Base-by-base conservation (phyloP, 1,284 basidiomycete genomes). In the Crucibulum parvulum region DNA sequence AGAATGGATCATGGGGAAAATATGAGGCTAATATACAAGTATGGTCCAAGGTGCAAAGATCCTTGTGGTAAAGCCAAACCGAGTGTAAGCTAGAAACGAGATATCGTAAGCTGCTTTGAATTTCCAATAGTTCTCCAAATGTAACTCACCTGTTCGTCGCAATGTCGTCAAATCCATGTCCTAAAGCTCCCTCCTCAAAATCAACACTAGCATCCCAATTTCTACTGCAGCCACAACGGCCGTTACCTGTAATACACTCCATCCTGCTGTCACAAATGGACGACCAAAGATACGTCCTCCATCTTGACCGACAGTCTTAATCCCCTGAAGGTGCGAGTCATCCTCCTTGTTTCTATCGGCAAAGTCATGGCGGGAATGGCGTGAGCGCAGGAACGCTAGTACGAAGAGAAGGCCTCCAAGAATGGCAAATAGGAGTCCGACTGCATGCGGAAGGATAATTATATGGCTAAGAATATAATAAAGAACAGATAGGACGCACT, bases 251-350 rank as follows among this genome's bases (percentile, higher is more conserved):
- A 91, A 63, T 1, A 92, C 89, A 53, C 89, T 86, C 80, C 88
- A 85, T 6, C 93, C 93, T 11, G 93, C 91, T 1, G 92, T 93
- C n/a, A 89, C 73, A 70, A 93, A 94, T 11, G 92, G 91, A 24
- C 90, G 80, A 0, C 91, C 92, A 66, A 88, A 91, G 7, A 90
- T 80, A 7, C 86, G 84, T 39, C 78, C 82, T 37, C 79, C 78
- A 55, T 86, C 83, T 65, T 89, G 86, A 0, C 89, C 89, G 18
- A 82, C 79, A 1, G 87, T 89, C 51, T 80, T 73, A 6, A 86
- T 75, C 70, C 67, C 62, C 31, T 61, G 50, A 39, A 69, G 65
- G 54, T 66, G 34, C 51, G 53, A 24, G 54, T 61, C 55, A 18
- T 64, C 69, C 58, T 74, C 75, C 62, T 78, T 78, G 55, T 76